Evolutionary conservation across 1,284 basidiomycete genomes (phyloP), one percentile per base, ranked within the genome.

Genomic region (Boletellus deceptivus): DNA sequence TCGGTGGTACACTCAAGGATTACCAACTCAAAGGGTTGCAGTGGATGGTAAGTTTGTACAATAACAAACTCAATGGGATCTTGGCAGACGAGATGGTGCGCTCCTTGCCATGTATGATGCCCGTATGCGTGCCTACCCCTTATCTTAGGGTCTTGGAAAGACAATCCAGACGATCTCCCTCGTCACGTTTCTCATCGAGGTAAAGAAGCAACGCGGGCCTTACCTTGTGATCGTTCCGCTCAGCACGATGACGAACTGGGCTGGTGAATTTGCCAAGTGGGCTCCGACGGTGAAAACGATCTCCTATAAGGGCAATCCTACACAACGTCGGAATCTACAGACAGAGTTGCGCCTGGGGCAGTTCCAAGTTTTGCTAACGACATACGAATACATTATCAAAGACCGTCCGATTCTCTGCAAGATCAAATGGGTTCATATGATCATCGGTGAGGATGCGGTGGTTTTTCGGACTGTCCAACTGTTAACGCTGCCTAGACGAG

Each of bases 371-470:
- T 75, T 98, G 53, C 72, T 99, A 50, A 99, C 97, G 14, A 99
- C 97, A 0, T 99, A 98, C 71, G 97, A 99, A 71, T 99, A 98
- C 68, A 96, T 99, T 70, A 97, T 98, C 79, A 98, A 98, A 76
- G 97, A 99, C 72, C 84, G 93, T 16, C 91, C 90, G 1, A 73
- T 92, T 55, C 78, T 99, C 43, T 84, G 86, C 65, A 93, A 95
- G 73, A 85, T 96, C 67, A 95, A 94, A 70, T 99, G 97, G 97
- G 75, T 98, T 18, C 95, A 97, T 70, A 97, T 98, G 89, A 98
- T 99, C 69, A 97, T 99, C 59, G 88, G 88, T 88, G 52, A 50
- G 82, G 68, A 24, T 34, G 4, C 5, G 52, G n/a, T 35, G n/a
- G 3, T 4, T 16, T 33, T 25, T 27, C 17, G 18, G 8, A 8